Percentiles rank a stretch among this genome's conserved stretches.
These are phyloP conservation scores for Yarrowia porcina DNA, from an alignment of 805 yeast species.

Conservation along the genomic window DNA sequence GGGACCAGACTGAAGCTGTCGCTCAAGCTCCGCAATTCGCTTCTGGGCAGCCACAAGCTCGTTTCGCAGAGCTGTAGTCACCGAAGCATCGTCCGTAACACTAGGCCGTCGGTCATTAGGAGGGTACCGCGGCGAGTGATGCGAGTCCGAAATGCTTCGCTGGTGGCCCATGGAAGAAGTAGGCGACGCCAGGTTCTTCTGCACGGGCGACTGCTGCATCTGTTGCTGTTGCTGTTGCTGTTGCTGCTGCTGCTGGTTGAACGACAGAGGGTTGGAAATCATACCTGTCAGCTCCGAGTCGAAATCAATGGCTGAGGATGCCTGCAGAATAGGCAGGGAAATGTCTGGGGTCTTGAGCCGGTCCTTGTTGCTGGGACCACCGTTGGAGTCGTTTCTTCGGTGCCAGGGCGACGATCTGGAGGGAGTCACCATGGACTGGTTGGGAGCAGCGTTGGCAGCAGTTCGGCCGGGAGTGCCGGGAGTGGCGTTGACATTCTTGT, in stretches of 20 bases:
- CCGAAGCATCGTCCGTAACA: not conserved
- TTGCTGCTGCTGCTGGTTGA: not conserved
- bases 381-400: not conserved
- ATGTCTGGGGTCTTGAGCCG: slow-evolving; percentile 16
- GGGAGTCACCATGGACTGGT: slow-evolving; percentile 4
- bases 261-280: slow-evolving; percentile 20
- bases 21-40: slow-evolving; percentile 35
- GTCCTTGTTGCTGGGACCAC: not conserved
- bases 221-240: not conserved
- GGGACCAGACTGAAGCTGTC: slow-evolving; percentile 28
- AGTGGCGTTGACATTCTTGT: slow-evolving; percentile 1
- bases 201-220: not conserved
- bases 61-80: slow-evolving; percentile 26
- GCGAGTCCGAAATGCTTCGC: slow-evolving; percentile 8
- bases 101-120: not conserved
- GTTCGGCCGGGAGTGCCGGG: slow-evolving; percentile 7
- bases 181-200: not conserved
- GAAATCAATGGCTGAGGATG: slow-evolving; percentile 9
- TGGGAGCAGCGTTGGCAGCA: not conserved
- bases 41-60: slow-evolving; percentile 34
- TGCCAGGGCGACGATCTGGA: slow-evolving; percentile 20
- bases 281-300: slow-evolving; percentile 16
- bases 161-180: not conserved
- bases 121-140: slow-evolving; percentile 12
- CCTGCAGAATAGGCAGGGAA: slow-evolving; percentile 18